Evolutionary conservation across 2,329 filamentous ascomycete genomes (phyloP), one percentile per base, ranked within the genome.

Genomic region (Aureobasidium vineae): DNA sequence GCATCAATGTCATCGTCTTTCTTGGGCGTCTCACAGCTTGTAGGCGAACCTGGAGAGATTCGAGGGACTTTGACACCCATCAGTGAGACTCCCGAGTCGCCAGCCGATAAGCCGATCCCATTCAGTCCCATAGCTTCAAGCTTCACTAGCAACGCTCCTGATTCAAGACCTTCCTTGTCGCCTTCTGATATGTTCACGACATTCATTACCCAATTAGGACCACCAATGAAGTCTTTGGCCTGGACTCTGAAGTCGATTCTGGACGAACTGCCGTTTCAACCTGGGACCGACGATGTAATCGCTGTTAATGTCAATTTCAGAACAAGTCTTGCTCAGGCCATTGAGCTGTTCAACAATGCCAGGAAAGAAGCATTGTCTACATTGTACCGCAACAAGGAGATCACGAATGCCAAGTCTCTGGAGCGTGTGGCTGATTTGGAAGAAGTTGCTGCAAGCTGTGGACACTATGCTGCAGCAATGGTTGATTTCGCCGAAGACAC

Each of bases 371-470:
- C 95, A 0, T 80, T 99, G 7, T 84, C 88, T 66, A 84, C 90
- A 66, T 83, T 99, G 0, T 98, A 99, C 77, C 87, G 85, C 69
- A 90, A 86, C 61, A 92, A 92, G 68, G 88, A 92, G 71, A 82
- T 92, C 45, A 86, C 86, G 13, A 86, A 86, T 67, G 81, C 87
- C 3, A 84, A 87, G 49, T 88, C 89, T 0, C 84, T 91, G 63
- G 89, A 90, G 69, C 84, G 94, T 10, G 89, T 96, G 74, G 95
- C 94, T 2, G 95, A 98, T 76, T 92, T 97, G 66, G 95, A 99
- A 76, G 95, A 99, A 77, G 93, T 98, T 13, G 93, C 94, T 47
- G 94, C 95, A n/a, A 96, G 93, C 66, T 99, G 95, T 73, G 94
- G 95, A 0, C 93, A 98, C 77, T 99, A 98, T 75, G 94, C 91